Percentiles rank a stretch among this genome's conserved stretches.
These are phyloP conservation scores for Symbiodinium pilosum DNA, from an alignment of 73 alveolate genomes.

Conservation along the genomic window DNA sequence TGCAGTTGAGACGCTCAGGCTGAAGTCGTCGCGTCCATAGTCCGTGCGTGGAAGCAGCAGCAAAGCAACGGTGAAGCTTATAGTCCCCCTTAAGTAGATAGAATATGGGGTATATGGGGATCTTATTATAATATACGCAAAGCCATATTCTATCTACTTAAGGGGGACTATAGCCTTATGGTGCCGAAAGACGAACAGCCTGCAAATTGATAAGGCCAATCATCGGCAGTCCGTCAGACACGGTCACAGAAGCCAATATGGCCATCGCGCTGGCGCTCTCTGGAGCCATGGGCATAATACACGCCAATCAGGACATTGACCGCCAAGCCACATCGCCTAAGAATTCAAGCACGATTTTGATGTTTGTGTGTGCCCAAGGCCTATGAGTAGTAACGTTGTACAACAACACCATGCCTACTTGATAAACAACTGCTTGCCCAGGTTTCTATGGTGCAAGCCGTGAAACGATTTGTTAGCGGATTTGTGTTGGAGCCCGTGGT, in stretches of 20 bases:
- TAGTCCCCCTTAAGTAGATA: neutral
- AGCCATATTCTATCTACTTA: neutral
- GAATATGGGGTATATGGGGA: no score
- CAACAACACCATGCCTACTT: no score
- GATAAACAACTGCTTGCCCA: no score
- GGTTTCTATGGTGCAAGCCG: slow-evolving; percentile 72
- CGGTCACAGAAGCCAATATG: slow-evolving; percentile 94
- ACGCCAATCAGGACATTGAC: slow-evolving; percentile 80
- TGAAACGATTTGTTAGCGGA: slow-evolving; percentile 66
- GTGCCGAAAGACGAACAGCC: no score
- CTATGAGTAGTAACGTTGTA: no score
- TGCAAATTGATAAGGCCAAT: neutral
- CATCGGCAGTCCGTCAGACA: slow-evolving; percentile 84
- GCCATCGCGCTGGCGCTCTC: slow-evolving; percentile 95
- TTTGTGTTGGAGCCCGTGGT: slow-evolving; percentile 55
- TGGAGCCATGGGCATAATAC: slow-evolving; percentile 95
- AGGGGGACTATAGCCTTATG: neutral
- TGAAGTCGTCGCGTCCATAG: neutral
- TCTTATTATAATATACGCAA: no score
- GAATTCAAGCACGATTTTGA: no score
- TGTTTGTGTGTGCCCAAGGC: no score
- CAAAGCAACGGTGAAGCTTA: no score
- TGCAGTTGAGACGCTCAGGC: neutral
- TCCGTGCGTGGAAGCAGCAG: neutral
- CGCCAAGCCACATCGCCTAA: slow-evolving; percentile 39